phyloP scores from a whole-genome alignment of 169 alveolate genomes.

The Eimeria brunetti region DNA sequence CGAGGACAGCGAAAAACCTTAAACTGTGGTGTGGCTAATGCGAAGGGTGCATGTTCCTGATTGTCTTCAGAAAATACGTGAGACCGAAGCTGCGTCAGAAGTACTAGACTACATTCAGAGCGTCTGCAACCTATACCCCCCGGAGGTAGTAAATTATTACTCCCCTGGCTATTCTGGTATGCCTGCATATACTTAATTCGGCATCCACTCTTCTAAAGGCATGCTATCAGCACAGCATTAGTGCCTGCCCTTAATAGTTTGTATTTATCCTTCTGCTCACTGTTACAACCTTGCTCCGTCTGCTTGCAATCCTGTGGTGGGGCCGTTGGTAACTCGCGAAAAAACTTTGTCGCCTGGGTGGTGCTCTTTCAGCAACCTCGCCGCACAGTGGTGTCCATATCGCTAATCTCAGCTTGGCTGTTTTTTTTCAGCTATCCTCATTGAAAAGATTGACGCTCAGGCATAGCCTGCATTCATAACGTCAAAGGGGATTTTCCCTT shows the following conservation, averaged over 20 bases:
- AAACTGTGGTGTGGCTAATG: neutral
- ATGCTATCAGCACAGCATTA: neutral
- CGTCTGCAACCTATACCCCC: conserved; percentile 94
- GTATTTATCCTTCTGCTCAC: neutral
- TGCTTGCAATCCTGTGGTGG: neutral
- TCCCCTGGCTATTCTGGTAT: conserved; percentile 94
- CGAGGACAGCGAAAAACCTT: neutral
- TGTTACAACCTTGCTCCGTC: neutral
- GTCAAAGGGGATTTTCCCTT: neutral
- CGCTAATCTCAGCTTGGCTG: neutral
- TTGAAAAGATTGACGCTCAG: conserved; percentile 68
- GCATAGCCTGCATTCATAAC: neutral
- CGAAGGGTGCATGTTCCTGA: neutral
- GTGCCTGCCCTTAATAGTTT: too few relatives aligned
- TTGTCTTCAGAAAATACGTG: conserved; percentile 84
- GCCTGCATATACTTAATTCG: neutral
- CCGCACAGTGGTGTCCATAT: neutral
- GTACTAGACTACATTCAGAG: conserved; percentile 93
- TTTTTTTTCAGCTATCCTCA: conserved; percentile 17
- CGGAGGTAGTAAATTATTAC: conserved; percentile 95
- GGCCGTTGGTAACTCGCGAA: neutral
- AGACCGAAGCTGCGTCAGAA: conserved; percentile 93
- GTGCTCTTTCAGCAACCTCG: neutral
- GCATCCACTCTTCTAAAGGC: neutral
- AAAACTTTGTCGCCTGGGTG: neutral